Percentiles rank a stretch among this genome's conserved stretches.
Evolutionary conservation across 192 early-diverging fungal species (phyloP).

Genomic region (Physocladia obscura): DNA sequence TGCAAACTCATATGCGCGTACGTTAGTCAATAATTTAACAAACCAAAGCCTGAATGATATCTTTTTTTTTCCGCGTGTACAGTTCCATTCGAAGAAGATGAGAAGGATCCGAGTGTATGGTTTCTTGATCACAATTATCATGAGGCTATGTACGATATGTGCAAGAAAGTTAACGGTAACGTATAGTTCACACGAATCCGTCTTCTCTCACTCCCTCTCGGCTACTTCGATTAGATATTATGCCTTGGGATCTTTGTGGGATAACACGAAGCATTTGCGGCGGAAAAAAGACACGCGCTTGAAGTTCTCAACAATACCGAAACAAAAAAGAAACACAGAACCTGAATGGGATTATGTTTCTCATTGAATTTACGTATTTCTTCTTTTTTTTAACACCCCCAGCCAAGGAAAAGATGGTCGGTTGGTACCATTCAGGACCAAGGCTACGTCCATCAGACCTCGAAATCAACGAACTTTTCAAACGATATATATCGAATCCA

Average conservation of each 20-base stretch:
- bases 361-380: too few species aligned
- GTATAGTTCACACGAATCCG: not conserved
- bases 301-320: not conserved
- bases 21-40: slow-evolving; percentile 10
- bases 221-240: not conserved
- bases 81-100: slow-evolving; percentile 99
- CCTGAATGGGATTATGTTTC: too few species aligned
- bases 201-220: not conserved
- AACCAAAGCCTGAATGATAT: too few species aligned
- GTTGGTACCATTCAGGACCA: slow-evolving; percentile 99
- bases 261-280: not conserved
- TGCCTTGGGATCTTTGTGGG: not conserved
- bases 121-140: slow-evolving; percentile 99
- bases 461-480: slow-evolving; percentile 98
- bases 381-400: too few species aligned
- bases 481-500: slow-evolving; percentile 90
- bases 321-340: not conserved
- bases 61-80: too few species aligned
- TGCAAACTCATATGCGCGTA: slow-evolving; percentile 97
- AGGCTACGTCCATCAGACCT: slow-evolving; percentile 94
- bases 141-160: slow-evolving; percentile 99
- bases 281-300: slow-evolving; percentile 10
- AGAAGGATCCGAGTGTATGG: slow-evolving; percentile 97
- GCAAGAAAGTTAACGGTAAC: slow-evolving; percentile 98
- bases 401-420: slow-evolving; percentile 94